Evolutionary conservation across 768 basidiomycete species (phyloP), one percentile per base, ranked within the genome.

Genomic region (Solioccasus polychromus): DNA sequence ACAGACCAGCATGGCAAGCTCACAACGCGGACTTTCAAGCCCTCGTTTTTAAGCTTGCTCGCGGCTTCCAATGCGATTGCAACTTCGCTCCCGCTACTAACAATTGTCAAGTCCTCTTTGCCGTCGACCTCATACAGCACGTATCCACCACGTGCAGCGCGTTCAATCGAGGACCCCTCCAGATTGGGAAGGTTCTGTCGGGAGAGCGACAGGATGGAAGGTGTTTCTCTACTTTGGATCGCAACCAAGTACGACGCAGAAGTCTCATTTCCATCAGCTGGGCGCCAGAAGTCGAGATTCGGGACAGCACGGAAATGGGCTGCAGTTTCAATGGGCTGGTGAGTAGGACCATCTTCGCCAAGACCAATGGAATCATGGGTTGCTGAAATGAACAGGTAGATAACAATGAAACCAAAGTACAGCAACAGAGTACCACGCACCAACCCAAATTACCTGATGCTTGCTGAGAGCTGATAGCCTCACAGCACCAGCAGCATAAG

Each of bases 201-300:
- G 43, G 91, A 90, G 45, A 89, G 78, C 4, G 83, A 85, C 47
- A 92, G 72, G 55, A 94, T 76, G 20, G 92, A 92, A 23, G 93
- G 92, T 2, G 90, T 94, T 57, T 73, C 68, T 51, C 68, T 78
- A 50, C 89, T 83, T 53, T 77, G 74, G 57, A 97, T 68, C 36
- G 92, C 87, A 46, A 85, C 80, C 49, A 80, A 66, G 75, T 96
- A 96, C 15, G 93, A 79, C 18, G 93, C 93, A 18, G 90, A 92
- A n/a, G 91, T 93, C 75, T 97, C 94, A 66, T 96, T 95, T 26
- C 94, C 93, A 64, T 96, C 92, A 22, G 92, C 91, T 5, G 90
- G 90, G 49, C 90, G 85, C 86, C 87, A 88, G 77, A 96, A 91
- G 51, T 88, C 87, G 41, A 90, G 71, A 73, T 97, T 95, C 57